Evolutionary conservation across 1,139 yeast genomes (phyloP).

Genomic region (Pichiaceae sp.): DNA sequence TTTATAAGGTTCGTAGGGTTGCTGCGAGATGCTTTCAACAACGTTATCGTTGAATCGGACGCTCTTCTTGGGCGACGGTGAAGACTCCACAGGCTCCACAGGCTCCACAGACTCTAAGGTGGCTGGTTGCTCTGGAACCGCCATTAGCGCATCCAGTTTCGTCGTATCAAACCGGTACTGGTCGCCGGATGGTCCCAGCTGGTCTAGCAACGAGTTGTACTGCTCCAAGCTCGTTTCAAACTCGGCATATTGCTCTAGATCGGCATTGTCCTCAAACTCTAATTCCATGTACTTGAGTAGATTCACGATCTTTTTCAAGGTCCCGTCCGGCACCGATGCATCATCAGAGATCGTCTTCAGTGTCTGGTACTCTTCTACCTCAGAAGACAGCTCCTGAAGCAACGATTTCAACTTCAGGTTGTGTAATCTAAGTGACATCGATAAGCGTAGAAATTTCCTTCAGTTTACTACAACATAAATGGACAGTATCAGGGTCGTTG

Average conservation of each 20-base stretch:
- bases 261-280: conserved; percentile 9
- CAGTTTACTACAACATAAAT: conserved; percentile 12
- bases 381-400: conserved; percentile 10
- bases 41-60: conserved; percentile 47
- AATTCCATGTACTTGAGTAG: conserved; percentile 11
- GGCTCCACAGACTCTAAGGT: conserved; percentile 1
- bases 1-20: conserved; percentile 2
- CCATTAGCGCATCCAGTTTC: conserved; percentile 2
- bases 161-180: background rate
- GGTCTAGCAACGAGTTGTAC: conserved; percentile 2
- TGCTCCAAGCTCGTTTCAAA: conserved; percentile 1
- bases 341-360: conserved; percentile 5
- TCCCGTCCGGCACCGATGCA: conserved; percentile 1
- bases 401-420: conserved; percentile 11
- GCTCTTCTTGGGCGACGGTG: conserved; percentile 29
- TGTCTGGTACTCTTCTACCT: conserved; percentile 12
- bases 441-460: background rate
- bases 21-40: conserved; percentile 17
- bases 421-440: conserved; percentile 9
- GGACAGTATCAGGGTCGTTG: conserved; percentile 63
- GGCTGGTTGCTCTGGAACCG: background rate
- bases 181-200: background rate
- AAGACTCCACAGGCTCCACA: background rate
- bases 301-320: conserved; percentile 10
- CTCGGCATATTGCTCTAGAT: conserved; percentile 1